Base-by-base conservation (phyloP, 495 filamentous ascomycete genomes). In the Tuber indicum region DNA sequence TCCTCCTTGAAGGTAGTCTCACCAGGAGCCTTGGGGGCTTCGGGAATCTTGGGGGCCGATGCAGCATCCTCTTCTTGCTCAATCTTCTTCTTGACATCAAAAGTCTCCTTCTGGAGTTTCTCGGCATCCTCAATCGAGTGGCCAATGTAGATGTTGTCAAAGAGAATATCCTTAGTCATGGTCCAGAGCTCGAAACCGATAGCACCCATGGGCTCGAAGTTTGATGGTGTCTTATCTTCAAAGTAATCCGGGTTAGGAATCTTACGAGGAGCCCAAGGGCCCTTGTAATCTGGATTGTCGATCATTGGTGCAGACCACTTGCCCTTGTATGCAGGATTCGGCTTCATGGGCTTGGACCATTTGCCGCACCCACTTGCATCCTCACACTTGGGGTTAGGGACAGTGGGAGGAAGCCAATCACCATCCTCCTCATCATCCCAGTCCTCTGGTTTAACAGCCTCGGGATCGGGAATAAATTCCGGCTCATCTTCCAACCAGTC, bases 381-480 rank as follows among this genome's bases (percentile, higher is more conserved):
- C 77, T 91, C 90, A 84, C 96, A 98, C 90, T 97, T 97, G 85
- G 96, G 93, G 90, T 98, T 98, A 84, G 92, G 89, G 66, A 98
- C 90, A 76, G 90, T 93, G n/a, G 96, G 96, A 45, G 96, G 87
- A 81, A 98, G 86, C 94, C 94, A 99, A 87, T 99, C 96, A 84
- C 96, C 96, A 87, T 99, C 96, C 87, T 99, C 96, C 88, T 98
- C 96, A 76, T 98, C 96, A 87, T 98, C 96, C 96, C 96, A 99
- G 83, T 98, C 96, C 87, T 98, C 96, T 77, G 96, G 96, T 90
- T 98, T 99, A 88, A 94, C 89, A 52, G 96, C 94, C 87, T 98
- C 95, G 70, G 96, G 96, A 88, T 99, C 96, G 73, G 95, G 90
- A 76, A 98, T 88, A 84, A 89, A 92, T 75, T 87, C 86, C 76